Evolutionary conservation across 345 rosid species (phyloP).

Genomic region (Abelmoschus esculentus): DNA sequence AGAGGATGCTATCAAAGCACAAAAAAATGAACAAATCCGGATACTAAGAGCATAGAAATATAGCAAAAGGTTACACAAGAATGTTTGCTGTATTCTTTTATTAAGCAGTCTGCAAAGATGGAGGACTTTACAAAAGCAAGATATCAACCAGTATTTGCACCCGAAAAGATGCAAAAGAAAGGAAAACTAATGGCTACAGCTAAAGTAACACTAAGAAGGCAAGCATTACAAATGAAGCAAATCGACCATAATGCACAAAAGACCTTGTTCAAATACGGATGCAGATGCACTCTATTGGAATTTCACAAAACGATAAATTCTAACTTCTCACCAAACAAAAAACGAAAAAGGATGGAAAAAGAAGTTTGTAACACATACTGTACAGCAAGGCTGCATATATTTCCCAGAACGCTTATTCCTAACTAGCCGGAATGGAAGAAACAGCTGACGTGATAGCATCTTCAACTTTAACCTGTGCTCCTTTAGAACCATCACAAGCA

Average conservation of each 20-base stretch:
- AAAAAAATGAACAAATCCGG: not conserved
- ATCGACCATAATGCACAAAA: constrained; percentile 21
- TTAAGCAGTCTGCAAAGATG: constrained; percentile 32
- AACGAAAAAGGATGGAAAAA: constrained; percentile 2
- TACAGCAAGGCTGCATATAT: constrained; percentile 10
- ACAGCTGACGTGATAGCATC: constrained; percentile 26
- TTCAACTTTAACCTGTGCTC: constrained; percentile 34
- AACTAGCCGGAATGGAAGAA: constrained; percentile 39
- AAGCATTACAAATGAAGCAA: constrained; percentile 43
- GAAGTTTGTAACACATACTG: constrained; percentile 8
- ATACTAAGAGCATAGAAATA: not conserved
- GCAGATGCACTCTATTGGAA: constrained; percentile 5
- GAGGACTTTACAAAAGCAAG: constrained; percentile 42
- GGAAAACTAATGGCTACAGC: constrained; percentile 24
- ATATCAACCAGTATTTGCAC: constrained; percentile 20
- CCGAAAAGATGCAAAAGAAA: not conserved
- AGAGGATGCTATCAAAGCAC: not conserved
- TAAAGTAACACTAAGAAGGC: constrained; percentile 19
- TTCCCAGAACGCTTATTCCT: constrained; percentile 23
- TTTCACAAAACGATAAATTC: constrained; percentile 16
- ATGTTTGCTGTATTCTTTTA: constrained; percentile 20
- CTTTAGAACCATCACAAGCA: constrained; percentile 26
- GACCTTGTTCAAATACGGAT: constrained; percentile 24
- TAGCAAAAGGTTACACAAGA: not conserved
- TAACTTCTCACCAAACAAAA: constrained; percentile 16